phyloP scores from a whole-genome alignment of 108 stramenopile genomes.

The Nitzschia sp. region DNA sequence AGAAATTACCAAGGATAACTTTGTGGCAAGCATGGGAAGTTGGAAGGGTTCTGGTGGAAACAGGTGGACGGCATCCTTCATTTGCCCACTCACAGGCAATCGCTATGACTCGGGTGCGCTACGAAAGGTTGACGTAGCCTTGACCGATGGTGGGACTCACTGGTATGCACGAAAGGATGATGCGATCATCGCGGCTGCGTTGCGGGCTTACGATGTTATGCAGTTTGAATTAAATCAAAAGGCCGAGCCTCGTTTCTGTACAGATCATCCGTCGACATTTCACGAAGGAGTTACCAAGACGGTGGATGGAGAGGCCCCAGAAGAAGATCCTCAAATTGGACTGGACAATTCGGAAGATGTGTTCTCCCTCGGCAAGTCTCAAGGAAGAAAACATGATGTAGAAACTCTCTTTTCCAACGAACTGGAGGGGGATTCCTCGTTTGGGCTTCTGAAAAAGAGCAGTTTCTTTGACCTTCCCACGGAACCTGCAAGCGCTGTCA shows the following conservation, averaged over 20 bases:
- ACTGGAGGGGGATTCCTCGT: neutral
- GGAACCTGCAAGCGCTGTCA: neutral
- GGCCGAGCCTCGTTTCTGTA: conserved; percentile 37
- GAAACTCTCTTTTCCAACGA: neutral
- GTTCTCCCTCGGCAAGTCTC: neutral
- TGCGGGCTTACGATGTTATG: conserved; percentile 38
- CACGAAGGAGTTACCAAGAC: neutral
- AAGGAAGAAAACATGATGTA: neutral
- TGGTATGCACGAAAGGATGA: conserved; percentile 39
- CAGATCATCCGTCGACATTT: conserved; percentile 30
- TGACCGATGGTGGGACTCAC: neutral
- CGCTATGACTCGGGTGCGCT: conserved; percentile 24
- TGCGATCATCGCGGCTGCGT: conserved; percentile 41
- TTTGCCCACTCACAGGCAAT: conserved; percentile 37
- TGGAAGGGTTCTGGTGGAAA: conserved; percentile 17
- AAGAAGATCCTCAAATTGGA: neutral
- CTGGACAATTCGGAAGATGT: neutral
- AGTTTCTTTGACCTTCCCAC: no score
- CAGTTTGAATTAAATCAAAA: conserved; percentile 21
- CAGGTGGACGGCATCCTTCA: conserved; percentile 39
- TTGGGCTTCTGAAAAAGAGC: no score
- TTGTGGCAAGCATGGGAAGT: conserved; percentile 21
- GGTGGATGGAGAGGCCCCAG: neutral
- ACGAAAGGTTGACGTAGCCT: neutral
- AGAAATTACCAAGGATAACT: conserved; percentile 26